phyloP scores from a whole-genome alignment of 768 basidiomycete species.

The Albatrellus ellisii region DNA sequence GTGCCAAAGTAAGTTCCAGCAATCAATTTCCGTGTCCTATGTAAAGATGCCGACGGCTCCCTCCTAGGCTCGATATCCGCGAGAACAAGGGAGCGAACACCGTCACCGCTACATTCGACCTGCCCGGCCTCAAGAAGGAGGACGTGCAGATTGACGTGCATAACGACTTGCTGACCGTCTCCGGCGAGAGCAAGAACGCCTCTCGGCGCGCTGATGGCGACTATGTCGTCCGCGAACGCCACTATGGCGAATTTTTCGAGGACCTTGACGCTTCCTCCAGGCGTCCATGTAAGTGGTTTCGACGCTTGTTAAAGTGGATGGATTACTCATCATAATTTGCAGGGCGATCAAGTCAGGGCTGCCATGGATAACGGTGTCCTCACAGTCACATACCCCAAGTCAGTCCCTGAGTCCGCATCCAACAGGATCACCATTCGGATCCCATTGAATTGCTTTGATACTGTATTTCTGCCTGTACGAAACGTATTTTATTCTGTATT shows the following conservation, averaged over 20 bases:
- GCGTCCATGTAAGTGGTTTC: constrained; percentile 16
- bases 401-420: constrained; percentile 27
- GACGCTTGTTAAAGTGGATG: no score
- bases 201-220: constrained; percentile 23
- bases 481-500: no score
- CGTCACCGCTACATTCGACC: constrained; percentile 41
- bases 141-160: constrained; percentile 38
- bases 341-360: constrained; percentile 25
- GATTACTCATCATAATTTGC: no score
- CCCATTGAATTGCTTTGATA: no score
- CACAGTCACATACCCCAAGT: constrained; percentile 34
- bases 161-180: constrained; percentile 33
- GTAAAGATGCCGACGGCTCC: no score
- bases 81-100: constrained; percentile 31
- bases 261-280: constrained; percentile 16
- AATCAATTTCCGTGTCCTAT: no score
- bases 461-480: no score
- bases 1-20: no score
- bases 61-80: constrained; percentile 41
- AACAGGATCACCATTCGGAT: constrained; percentile 32
- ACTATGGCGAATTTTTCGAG: constrained; percentile 18
- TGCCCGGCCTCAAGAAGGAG: constrained; percentile 39
- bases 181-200: constrained; percentile 29
- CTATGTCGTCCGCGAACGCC: constrained; percentile 21
- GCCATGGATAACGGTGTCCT: constrained; percentile 34